Evolutionary conservation across 1,284 basidiomycete species (phyloP), one percentile per base, ranked within the genome.

Genomic region (Austroboletus niveus): DNA sequence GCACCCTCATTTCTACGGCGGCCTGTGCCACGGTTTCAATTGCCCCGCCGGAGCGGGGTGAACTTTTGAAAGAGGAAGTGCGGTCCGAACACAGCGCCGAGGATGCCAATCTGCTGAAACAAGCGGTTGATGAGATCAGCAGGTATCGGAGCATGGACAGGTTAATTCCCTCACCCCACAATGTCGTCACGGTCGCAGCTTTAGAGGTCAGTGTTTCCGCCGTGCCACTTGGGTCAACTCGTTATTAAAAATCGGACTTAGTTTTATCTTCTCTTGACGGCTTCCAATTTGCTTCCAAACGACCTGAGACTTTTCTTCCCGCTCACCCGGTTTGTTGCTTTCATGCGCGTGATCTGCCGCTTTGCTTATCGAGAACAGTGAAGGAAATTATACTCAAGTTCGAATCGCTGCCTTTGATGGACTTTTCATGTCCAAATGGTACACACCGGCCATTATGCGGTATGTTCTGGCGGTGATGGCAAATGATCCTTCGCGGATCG

Each of bases 91-190:
- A 85, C 55, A 88, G 77, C 60, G 72, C 73, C 14, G 84, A 89
- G 65, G 87, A 89, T 59, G 72, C 74, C 22, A 77, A 81, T 45
- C 74, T 93, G 27, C 69, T 93, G 49, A 82, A 85, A 56, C 82
- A 87, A 56, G 89, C 89, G 0, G 68, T 86, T 24, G 79, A 83
- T 15, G 92, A 93, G 64, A 84, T 98, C 38, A 92, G 96, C 64
- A 81, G 96, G 34, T 94, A 95, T 68, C 87, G 94, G 55, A 93
- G 87, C 58, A 92, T 98, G 81, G 97, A 99, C 69, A 80, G 94
- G 51, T 78, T 99, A 15, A 95, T 99, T 50, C 93, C 97, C 4
- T 97, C 95, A 5, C 88, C 86, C 54, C 94, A 98, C 64, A 99
- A 99, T 64, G 84, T 94, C 24, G 87, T 99, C 38, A 95, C 95